phyloP scores from a whole-genome alignment of 78 protist genomes.

The Dictyostelium intermedium region DNA sequence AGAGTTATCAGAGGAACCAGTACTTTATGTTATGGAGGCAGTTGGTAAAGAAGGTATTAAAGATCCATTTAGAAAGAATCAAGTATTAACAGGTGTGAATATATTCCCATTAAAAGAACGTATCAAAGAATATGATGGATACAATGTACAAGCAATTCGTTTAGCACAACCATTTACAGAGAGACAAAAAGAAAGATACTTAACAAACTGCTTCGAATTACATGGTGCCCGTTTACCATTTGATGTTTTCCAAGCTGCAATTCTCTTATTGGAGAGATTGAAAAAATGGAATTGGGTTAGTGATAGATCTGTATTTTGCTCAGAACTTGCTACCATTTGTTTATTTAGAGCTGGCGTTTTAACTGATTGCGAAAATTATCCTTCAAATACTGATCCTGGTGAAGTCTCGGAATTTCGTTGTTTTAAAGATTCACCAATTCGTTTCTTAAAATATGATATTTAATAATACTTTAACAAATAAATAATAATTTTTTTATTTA shows the following conservation, averaged over 20 bases:
- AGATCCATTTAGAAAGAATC: slow-evolving; percentile 42
- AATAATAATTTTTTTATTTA: too few relatives aligned
- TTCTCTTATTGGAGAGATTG: neutral
- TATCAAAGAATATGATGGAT: slow-evolving; percentile 16
- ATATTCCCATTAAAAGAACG: slow-evolving; percentile 9
- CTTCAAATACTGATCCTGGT: slow-evolving; percentile 36
- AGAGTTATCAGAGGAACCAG: neutral
- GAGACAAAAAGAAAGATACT: slow-evolving; percentile 4
- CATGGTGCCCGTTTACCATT: slow-evolving; percentile 38
- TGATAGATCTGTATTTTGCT: slow-evolving; percentile 39
- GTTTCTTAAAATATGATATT: slow-evolving; percentile 18
- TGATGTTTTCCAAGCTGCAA: slow-evolving; percentile 28
- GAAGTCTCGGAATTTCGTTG: slow-evolving; percentile 18
- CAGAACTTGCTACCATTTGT: slow-evolving; percentile 9
- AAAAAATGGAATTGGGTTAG: neutral
- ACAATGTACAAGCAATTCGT: neutral
- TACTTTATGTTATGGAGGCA: slow-evolving; percentile 25
- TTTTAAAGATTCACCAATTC: neutral
- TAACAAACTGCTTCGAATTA: neutral
- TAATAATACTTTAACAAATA: too few relatives aligned
- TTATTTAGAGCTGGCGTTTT: neutral
- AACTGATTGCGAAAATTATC: neutral
- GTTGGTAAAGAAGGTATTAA: neutral
- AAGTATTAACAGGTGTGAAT: slow-evolving; percentile 28
- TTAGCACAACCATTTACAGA: neutral